phyloP scores from a whole-genome alignment of 202 grass and related monocot genomes.

The Brachypodium distachyon region DNA sequence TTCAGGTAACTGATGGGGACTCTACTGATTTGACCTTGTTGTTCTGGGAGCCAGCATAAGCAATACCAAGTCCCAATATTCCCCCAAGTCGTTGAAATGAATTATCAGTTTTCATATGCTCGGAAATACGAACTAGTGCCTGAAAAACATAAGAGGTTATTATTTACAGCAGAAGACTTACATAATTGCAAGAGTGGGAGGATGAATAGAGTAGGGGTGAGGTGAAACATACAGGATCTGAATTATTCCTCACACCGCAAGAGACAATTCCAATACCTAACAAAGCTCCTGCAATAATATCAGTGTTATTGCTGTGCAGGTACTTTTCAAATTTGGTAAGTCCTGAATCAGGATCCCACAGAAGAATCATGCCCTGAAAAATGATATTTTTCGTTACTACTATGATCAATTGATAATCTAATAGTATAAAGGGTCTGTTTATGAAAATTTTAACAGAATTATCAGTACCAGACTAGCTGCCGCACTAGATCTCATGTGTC shows the following conservation, averaged over 20 bases:
- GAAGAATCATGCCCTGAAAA: conserved; percentile 52
- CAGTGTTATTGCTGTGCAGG: conserved; percentile 52
- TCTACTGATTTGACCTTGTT: conserved; percentile 33
- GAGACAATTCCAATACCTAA: conserved; percentile 61
- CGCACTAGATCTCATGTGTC: conserved; percentile 63
- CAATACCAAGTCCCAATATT: conserved; percentile 70
- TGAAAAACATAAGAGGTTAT: conserved; percentile 13
- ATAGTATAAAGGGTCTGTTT: background rate
- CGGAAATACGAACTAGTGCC: conserved; percentile 55
- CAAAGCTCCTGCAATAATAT: conserved; percentile 64
- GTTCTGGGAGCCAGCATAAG: conserved; percentile 70
- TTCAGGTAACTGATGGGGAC: background rate
- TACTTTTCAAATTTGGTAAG: conserved; percentile 64
- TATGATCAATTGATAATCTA: background rate
- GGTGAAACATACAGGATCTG: conserved; percentile 45
- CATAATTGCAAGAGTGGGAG: background rate
- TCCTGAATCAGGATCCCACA: conserved; percentile 57
- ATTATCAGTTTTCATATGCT: conserved; percentile 55
- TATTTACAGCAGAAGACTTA: background rate
- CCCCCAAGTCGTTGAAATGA: conserved; percentile 47
- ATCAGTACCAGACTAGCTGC: conserved; percentile 60
- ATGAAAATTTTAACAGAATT: background rate
- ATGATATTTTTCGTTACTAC: background rate
- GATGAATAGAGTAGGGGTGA: background rate
- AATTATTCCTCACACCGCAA: conserved; percentile 65